Evolutionary conservation across 441 rosid species (phyloP).

Genomic region (Arabidopsis lyrata): DNA sequence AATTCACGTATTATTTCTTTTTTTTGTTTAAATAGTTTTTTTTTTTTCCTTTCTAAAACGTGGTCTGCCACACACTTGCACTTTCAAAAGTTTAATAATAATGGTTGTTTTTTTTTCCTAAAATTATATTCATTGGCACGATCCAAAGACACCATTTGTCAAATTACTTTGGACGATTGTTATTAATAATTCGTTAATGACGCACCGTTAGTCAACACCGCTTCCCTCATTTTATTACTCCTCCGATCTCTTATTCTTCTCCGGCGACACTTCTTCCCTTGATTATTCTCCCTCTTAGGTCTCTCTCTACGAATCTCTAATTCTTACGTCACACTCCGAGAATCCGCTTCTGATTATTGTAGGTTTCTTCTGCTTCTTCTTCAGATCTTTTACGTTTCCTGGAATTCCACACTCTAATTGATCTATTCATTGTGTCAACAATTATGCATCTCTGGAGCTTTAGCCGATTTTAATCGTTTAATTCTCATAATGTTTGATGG

Average conservation of each 20-base stretch:
- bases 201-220: slow-evolving; percentile 37
- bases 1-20: background rate
- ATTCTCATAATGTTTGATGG: background rate
- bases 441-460: background rate
- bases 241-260: slow-evolving; percentile 11
- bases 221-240: slow-evolving; percentile 23
- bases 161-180: background rate
- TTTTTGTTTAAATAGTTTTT: too few relatives aligned
- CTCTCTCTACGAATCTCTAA: slow-evolving; percentile 25
- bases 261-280: slow-evolving; percentile 26
- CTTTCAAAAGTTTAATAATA: background rate
- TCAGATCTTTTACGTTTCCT: slow-evolving; percentile 16
- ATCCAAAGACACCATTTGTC: slow-evolving; percentile 32
- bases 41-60: background rate
- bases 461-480: background rate
- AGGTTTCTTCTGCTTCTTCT: slow-evolving; percentile 9
- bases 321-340: background rate
- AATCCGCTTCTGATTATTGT: background rate
- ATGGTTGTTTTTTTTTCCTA: background rate
- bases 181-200: slow-evolving; percentile 19
- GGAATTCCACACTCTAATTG: background rate
- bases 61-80: slow-evolving; percentile 4
- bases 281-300: background rate
- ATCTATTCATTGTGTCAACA: background rate
- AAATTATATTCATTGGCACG: slow-evolving; percentile 20